phyloP scores from a whole-genome alignment of 1,139 yeast genomes.

The Suhomyces bribrorum region DNA sequence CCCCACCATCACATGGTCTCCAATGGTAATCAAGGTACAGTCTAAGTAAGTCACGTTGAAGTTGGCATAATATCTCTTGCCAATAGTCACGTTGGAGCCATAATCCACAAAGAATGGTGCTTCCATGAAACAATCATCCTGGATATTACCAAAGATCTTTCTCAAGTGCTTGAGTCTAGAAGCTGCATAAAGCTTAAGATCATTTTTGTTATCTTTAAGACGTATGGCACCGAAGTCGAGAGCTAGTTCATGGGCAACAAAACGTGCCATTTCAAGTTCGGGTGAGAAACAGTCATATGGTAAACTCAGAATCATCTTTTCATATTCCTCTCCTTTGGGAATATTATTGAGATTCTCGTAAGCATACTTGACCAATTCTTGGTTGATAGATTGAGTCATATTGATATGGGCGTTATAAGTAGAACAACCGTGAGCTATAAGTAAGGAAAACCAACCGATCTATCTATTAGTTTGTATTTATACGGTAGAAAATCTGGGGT shows the following conservation, averaged over 20 bases:
- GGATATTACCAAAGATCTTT: conserved; percentile 49
- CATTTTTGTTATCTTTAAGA: conserved; percentile 35
- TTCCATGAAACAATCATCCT: conserved; percentile 44
- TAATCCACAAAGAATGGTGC: conserved; percentile 60
- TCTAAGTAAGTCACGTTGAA: conserved; percentile 60
- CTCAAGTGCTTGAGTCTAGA: conserved; percentile 40
- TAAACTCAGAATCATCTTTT: conserved; percentile 40
- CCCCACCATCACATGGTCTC: conserved; percentile 60
- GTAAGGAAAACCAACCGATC: no score
- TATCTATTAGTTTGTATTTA: no score
- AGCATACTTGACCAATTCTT: conserved; percentile 44
- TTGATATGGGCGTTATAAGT: background rate
- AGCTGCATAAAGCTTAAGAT: conserved; percentile 26
- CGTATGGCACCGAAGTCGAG: conserved; percentile 43
- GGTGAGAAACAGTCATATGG: conserved; percentile 36
- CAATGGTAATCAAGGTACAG: conserved; percentile 60
- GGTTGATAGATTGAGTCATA: conserved; percentile 20
- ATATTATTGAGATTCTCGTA: conserved; percentile 40
- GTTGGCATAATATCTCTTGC: conserved; percentile 54
- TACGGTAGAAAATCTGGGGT: no score
- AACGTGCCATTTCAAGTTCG: conserved; percentile 27
- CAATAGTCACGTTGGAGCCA: conserved; percentile 54
- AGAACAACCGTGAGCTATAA: background rate
- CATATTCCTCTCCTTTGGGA: conserved; percentile 47
- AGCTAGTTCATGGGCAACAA: conserved; percentile 32